These are phyloP conservation scores for Micromonas commoda DNA, from an alignment of 139 green algal species.

Conservation along the genomic window DNA sequence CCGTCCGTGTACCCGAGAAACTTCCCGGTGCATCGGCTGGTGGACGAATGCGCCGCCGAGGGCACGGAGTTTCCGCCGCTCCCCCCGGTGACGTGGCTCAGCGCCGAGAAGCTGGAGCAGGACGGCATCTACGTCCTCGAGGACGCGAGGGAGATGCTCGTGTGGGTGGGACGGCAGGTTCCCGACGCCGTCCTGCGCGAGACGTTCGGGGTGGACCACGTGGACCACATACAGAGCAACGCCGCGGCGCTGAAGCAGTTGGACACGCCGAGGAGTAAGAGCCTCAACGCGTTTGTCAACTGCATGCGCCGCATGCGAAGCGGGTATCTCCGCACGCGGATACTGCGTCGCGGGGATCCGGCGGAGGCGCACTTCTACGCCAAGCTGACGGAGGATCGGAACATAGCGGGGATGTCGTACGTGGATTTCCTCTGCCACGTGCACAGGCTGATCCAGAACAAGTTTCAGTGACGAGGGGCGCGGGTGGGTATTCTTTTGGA, in stretches of 20 bases:
- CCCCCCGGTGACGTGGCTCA: conserved; percentile 30
- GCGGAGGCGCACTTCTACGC: conserved; percentile 66
- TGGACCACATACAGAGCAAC: conserved; percentile 44
- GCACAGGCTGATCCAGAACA: conserved; percentile 44
- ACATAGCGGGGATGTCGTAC: conserved; percentile 48
- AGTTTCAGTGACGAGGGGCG: conserved; percentile 1
- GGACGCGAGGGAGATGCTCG: conserved; percentile 70
- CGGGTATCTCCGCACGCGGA: conserved; percentile 39
- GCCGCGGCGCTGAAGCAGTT: conserved; percentile 22
- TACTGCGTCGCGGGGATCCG: conserved; percentile 48
- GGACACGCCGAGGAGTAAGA: conserved; percentile 4
- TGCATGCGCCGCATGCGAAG: conserved; percentile 38
- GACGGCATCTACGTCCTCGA: conserved; percentile 82
- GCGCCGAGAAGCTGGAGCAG: conserved; percentile 54
- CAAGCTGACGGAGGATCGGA: conserved; percentile 79
- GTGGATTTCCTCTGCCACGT: conserved; percentile 61
- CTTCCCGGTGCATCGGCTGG: conserved; percentile 47
- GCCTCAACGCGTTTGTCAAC: conserved; percentile 37
- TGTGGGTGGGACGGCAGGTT: conserved; percentile 74
- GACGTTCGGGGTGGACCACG: conserved; percentile 53
- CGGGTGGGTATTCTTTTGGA: too few relatives aligned
- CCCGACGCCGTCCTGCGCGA: conserved; percentile 38
- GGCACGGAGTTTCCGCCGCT: neutral
- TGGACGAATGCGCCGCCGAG: neutral
- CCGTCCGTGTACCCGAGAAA: conserved; percentile 58